Evolutionary conservation across 148 eudicot species (phyloP), one percentile per base, ranked within the genome.

Genomic region (Fagopyrum tataricum): DNA sequence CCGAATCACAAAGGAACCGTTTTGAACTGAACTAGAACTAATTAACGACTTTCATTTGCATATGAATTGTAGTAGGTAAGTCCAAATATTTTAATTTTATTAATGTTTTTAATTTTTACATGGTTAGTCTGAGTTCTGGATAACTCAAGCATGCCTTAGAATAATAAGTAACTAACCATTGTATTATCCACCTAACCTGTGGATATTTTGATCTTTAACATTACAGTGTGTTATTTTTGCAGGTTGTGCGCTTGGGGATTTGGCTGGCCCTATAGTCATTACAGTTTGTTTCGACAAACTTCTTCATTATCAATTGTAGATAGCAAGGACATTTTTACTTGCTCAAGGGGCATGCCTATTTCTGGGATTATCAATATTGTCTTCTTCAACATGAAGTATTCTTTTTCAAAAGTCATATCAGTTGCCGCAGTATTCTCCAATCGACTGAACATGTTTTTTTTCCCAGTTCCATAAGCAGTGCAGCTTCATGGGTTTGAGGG

Each of bases 181-280:
- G 9, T 56, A 1, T 17, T 56, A 6, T 14, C 17, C 18, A 17
- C 0, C 37, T 56, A 56, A 62, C 17, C 68, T 6, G 6, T 2
- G 24, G 68, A 14, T 7, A 7, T 39, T 37, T 26, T 64, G 41
- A 40, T 53, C n/a, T 64, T 31, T 37, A n/a, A 66, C 43, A 11
- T 66, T 24, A 59, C 12, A 23, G 49, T 37, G 42, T 42, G n/a
- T 14, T 17, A 41, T 43, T 74, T 79, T 72, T 78, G 78, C 85
- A 89, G 98, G 98, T 21, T 91, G 98, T 83, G 85, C 84, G 10
- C 52, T 83, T 55, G 98, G 98, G 49, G 98, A 91, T 83, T 52
- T 90, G 74, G 89, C 89, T 0, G 97, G 98, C 31, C 97, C 98
- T 23, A 51, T 85, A 24, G 67, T 91, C 7, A 84, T 89, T 12